phyloP scores from a whole-genome alignment of 345 rosid genomes.

The Moringa oleifera region DNA sequence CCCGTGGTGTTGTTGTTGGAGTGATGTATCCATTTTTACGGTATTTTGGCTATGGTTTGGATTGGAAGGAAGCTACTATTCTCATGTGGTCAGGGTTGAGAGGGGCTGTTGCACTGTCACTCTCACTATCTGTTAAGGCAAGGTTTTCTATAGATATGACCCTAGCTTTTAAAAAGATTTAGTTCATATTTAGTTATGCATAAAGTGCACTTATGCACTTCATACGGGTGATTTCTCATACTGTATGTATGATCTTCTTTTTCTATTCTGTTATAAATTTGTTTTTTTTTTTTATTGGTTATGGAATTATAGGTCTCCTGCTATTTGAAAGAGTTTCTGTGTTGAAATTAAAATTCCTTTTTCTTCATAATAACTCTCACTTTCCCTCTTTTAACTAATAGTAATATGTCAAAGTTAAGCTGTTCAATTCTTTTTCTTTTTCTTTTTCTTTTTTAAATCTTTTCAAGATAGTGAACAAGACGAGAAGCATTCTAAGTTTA shows the following conservation, averaged over 20 bases:
- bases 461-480: too few species aligned
- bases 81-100: conserved; percentile 92
- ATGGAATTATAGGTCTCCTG: neutral
- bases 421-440: too few species aligned
- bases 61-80: conserved; percentile 82
- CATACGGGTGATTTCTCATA: neutral
- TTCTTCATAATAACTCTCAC: too few species aligned
- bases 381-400: neutral
- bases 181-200: too few species aligned
- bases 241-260: too few species aligned
- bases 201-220: neutral
- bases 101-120: conserved; percentile 93
- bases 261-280: neutral
- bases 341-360: neutral
- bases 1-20: conserved; percentile 73
- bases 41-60: conserved; percentile 83
- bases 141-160: conserved; percentile 17
- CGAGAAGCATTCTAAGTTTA: too few species aligned
- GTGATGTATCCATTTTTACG: conserved; percentile 54
- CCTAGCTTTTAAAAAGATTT: neutral
- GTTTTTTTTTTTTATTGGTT: neutral
- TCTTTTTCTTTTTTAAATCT: too few species aligned
- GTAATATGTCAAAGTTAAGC: too few species aligned
- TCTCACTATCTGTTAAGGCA: conserved; percentile 87
- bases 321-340: neutral